A percentile compares a stretch with the other conserved stretches of the same genome.
Evolutionary conservation across 2,329 filamentous ascomycete genomes (phyloP).

Genomic region (Aphanocladium album): DNA sequence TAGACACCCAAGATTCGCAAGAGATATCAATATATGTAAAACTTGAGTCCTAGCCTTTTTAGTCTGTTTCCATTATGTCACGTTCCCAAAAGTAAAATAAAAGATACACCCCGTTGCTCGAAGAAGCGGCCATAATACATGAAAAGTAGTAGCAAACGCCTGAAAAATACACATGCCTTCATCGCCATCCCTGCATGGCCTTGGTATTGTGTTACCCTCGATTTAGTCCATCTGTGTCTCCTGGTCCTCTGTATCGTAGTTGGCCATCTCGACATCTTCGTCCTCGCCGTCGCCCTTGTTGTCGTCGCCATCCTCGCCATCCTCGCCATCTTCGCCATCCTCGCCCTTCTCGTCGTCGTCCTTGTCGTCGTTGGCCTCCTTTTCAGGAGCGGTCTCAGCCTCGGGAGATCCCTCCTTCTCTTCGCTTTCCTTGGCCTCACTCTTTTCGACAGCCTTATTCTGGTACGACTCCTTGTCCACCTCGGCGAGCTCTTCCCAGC

Average conservation of each 20-base stretch:
- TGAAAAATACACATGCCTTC: constrained; percentile 21
- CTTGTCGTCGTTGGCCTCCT: constrained; percentile 22
- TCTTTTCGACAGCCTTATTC: constrained; percentile 21
- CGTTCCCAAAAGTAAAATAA: not conserved
- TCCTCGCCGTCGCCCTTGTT: constrained; percentile 34
- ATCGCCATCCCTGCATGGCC: constrained; percentile 25
- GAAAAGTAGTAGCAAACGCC: constrained; percentile 7
- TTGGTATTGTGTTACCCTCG: not conserved
- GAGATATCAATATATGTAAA: constrained; percentile 2
- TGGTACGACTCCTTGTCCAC: constrained; percentile 46
- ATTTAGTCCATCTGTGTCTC: constrained; percentile 27
- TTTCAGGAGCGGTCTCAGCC: constrained; percentile 19
- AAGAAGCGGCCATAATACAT: not conserved
- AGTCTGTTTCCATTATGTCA: not conserved
- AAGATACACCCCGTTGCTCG: not conserved
- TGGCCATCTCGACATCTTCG: constrained; percentile 46
- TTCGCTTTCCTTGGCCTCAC: constrained; percentile 20
- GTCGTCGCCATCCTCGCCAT: constrained; percentile 17
- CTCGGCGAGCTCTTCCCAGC: constrained; percentile 50
- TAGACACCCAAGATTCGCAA: not conserved
- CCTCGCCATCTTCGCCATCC: constrained; percentile 21
- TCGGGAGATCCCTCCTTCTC: constrained; percentile 17
- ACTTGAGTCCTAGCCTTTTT: not conserved
- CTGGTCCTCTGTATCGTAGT: constrained; percentile 40
- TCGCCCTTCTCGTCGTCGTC: constrained; percentile 23